A percentile compares a stretch with the other conserved stretches of the same genome.
Conservation (phyloP, 1,139 yeast species). For the Pichia sp. region DNA sequence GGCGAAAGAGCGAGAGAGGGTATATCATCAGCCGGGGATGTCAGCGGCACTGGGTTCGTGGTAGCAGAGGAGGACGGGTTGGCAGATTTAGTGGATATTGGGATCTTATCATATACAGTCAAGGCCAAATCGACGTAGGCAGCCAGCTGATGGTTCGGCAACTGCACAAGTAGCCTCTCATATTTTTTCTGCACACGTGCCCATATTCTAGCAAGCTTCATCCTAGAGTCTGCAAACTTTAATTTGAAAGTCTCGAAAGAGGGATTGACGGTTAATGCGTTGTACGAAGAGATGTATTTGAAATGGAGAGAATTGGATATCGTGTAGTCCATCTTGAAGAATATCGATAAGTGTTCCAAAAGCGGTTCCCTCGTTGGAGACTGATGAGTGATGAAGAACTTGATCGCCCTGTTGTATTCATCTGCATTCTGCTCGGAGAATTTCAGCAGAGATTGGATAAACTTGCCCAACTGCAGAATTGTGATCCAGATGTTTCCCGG, state of each 20-base stretch:
- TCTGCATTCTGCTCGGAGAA: constrained; percentile 30
- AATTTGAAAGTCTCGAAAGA: constrained; percentile 60
- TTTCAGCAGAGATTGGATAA: constrained; percentile 43
- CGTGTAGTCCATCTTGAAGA: constrained; percentile 69
- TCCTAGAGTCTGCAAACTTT: constrained; percentile 58
- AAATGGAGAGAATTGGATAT: constrained; percentile 70
- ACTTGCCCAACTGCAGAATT: constrained; percentile 64
- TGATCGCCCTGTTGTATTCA: constrained; percentile 41
- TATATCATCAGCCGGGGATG: constrained; percentile 13
- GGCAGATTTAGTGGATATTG: constrained; percentile 44
- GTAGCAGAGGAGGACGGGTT: constrained; percentile 22
- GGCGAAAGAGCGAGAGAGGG: constrained; percentile 14
- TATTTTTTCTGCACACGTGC: constrained; percentile 54
- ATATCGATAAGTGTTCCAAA: constrained; percentile 62
- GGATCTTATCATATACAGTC: constrained; percentile 62
- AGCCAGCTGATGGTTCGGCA: constrained; percentile 29
- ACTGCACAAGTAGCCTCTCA: constrained; percentile 27
- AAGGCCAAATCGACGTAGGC: constrained; percentile 48
- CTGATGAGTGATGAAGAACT: constrained; percentile 63
- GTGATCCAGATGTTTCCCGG: constrained; percentile 77
- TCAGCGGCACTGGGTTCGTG: neutral
- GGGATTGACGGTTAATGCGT: constrained; percentile 63
- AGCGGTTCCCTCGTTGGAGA: constrained; percentile 66
- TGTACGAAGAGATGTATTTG: constrained; percentile 67
- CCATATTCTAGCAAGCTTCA: constrained; percentile 65